phyloP scores from a whole-genome alignment of 345 rosid species.

The Lepidium africanum region DNA sequence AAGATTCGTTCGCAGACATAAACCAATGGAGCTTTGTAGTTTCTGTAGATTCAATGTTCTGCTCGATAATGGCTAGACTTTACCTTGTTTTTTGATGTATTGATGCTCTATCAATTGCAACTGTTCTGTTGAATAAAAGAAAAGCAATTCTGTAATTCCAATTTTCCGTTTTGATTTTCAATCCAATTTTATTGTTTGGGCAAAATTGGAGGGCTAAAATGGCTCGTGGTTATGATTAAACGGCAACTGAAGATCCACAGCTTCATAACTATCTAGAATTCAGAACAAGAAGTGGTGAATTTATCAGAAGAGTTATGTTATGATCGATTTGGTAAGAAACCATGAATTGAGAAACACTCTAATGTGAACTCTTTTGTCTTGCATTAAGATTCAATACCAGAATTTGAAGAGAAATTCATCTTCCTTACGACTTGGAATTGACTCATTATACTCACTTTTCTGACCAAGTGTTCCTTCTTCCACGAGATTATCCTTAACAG shows the following conservation, averaged over 20 bases:
- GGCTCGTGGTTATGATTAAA: no score
- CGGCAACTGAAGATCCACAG: no score
- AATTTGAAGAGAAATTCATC: conserved; percentile 24
- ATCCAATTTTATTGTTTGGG: no score
- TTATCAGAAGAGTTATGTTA: no score
- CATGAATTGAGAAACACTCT: background rate
- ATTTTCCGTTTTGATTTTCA: background rate
- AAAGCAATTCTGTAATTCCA: background rate
- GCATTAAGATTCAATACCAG: conserved; percentile 22
- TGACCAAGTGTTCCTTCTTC: conserved; percentile 6
- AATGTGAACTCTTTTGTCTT: background rate
- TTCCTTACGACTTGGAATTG: conserved; percentile 12
- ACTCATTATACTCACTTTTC: conserved; percentile 7
- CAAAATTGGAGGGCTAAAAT: no score
- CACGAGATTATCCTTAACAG: background rate
- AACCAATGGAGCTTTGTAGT: background rate
- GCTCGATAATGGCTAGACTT: background rate
- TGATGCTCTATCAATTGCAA: background rate
- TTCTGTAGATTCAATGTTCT: background rate
- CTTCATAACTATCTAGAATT: no score
- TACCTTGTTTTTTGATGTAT: background rate
- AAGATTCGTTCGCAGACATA: conserved; percentile 7
- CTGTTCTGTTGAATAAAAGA: background rate
- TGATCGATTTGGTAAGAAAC: background rate
- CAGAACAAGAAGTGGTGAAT: no score